Evolutionary conservation across 345 rosid genomes (phyloP), one percentile per base, ranked within the genome.

Genomic region (Aquilaria yunnanensis): DNA sequence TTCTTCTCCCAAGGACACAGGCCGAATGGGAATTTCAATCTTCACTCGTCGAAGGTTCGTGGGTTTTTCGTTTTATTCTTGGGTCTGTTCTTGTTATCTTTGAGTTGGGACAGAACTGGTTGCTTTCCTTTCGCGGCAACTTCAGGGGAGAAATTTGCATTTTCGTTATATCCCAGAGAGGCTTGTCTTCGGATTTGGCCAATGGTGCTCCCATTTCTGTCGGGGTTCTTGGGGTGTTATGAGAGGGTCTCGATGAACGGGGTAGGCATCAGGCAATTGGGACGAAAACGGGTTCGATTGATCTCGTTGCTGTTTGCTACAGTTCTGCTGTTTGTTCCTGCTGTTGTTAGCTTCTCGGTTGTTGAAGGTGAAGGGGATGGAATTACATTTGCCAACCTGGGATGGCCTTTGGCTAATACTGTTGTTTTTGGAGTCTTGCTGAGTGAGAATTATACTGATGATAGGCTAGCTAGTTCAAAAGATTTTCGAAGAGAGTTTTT

Each of bases 391-490:
- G 80, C 68, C 54, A 85, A 67, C 65, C 71, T 90, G 46, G 88
- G 87, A 51, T 93, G 98, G 98, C 98, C 98, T 57, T 73, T 93
- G 60, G 94, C 77, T 52, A 90, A 90, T 63, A 90, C 86, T 54
- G 96, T 90, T 69, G 87, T 93, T 29, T 93, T 90, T 47, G 98
- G 97, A 32, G 97, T 93, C 47, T 76, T 90, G 32, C 65, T 93
- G 75, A 88, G 80, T 71, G 97, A 90, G 75, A 93, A 68, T 77
- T 88, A 78, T 65, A 71, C 72, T 64, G 88, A 87, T 37, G 91
- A 81, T 62, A 87, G 84, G 85, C 54, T 78, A 14, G 62, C 70
- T 53, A 72, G 65, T 77, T 73, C 83, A 3, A 84, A 72, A 53
- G 97, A 93, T 67, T 87, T 87, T 9, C 84, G 47, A 52, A 84